Conservation (phyloP, 306 rosid genomes). For the Acacia crassicarpa region DNA sequence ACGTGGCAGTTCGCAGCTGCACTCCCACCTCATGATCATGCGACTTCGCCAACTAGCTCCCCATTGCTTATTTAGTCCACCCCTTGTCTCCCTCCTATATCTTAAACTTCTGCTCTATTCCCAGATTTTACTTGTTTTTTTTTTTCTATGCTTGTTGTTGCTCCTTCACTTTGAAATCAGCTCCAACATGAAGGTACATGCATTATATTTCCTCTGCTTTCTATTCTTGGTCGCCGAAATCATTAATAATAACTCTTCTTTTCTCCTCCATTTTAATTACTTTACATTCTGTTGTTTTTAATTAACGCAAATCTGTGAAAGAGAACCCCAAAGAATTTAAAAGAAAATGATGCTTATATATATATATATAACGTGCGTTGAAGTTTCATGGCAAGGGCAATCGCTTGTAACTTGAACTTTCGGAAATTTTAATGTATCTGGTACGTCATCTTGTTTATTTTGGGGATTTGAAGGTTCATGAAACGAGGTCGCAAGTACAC, state of each 20-base stretch:
- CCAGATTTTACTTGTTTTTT: not conserved
- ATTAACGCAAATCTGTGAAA: not conserved
- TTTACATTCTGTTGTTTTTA: not conserved
- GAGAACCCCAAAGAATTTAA: not conserved
- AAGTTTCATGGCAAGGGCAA: not conserved
- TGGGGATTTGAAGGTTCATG: constrained; percentile 60
- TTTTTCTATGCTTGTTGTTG: constrained; percentile 1
- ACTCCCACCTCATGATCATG: constrained; percentile 17
- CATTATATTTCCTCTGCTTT: not conserved
- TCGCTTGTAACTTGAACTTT: not conserved
- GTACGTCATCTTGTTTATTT: not conserved
- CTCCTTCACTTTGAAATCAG: constrained; percentile 20
- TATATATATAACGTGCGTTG: not conserved
- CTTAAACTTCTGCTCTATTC: constrained; percentile 25
- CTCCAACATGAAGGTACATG: constrained; percentile 63
- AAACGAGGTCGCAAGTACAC: constrained; percentile 64
- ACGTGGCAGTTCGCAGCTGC: constrained; percentile 52
- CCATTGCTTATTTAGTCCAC: constrained; percentile 30
- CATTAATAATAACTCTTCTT: not conserved
- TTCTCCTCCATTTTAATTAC: not conserved
- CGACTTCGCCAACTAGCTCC: not conserved
- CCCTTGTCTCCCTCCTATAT: not conserved
- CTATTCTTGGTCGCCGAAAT: not conserved
- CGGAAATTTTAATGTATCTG: not conserved
- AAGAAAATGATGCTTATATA: not conserved